Base-by-base conservation (phyloP, 345 rosid genomes). In the Arabidopsis suecica region DNA sequence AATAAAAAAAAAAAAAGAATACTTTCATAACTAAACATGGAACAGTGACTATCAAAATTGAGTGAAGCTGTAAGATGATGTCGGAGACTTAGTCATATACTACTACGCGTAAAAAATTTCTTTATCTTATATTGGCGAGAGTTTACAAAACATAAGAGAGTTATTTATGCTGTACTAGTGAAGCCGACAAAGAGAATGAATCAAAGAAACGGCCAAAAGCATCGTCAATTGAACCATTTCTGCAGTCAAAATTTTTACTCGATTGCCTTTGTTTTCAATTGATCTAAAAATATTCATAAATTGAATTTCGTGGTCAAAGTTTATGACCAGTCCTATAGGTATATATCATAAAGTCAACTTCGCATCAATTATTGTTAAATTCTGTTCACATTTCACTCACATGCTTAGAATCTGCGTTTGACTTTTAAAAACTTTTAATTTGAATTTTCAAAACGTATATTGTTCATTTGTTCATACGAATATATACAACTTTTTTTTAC, bases 311-410 rank as follows among this genome's bases (percentile, higher is more conserved):
- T 57, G 38, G 79, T 75, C 73, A 49, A 75, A 59, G 56, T 41
- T 57, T 68, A 68, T 59, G 79, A 75, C 68, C 47, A 49, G 30
- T 40, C 36, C 18, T 49, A 32, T 59, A 32, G 8, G 11, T 59
- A 32, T 60, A 50, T 50, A 67, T 75, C 57, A 7, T 18, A 60
- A 38, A 60, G 79, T 60, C 79, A 74, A 66, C 67, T 66, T 37
- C 32, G 23, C 55, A 18, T 40, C 11, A 41, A 58, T 1, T 40
- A 38, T 59, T 60, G 38, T 49, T 18, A 67, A 49, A 58, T 75
- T 75, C 68, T 12, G 11, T 67, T 67, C 73, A 67, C 54, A 67
- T 67, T 38, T 67, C 53, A 67, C 18, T 50, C 38, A 22, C 68
- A 68, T 68, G 55, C 62, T 59, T 50, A 49, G 32, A 28, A 40